A percentile compares a stretch with the other conserved stretches of the same genome.
These are phyloP conservation scores for Leptographium flavum DNA, from an alignment of 2,329 filamentous ascomycete species.

Conservation along the genomic window DNA sequence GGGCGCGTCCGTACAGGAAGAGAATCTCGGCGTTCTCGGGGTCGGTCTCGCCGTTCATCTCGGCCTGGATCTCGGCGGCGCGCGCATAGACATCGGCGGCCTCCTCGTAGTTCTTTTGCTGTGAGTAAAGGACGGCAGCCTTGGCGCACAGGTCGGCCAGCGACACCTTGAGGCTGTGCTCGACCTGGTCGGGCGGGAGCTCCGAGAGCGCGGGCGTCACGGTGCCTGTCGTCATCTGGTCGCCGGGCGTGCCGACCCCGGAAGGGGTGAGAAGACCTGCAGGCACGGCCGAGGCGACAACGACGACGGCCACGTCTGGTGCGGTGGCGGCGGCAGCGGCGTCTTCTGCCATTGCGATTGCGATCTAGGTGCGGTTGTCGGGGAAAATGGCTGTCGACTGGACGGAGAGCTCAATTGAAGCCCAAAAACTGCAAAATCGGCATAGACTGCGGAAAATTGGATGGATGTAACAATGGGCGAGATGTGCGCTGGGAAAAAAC, in stretches of 20 bases:
- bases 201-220: slow-evolving; percentile 17
- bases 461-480: neutral
- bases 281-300: slow-evolving; percentile 7
- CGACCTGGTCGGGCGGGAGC: slow-evolving; percentile 19
- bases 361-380: neutral
- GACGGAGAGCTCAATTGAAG: neutral
- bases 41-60: slow-evolving; percentile 83
- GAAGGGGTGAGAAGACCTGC: slow-evolving; percentile 2
- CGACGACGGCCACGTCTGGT: slow-evolving; percentile 2
- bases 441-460: neutral
- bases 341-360: slow-evolving; percentile 9
- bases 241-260: slow-evolving; percentile 15
- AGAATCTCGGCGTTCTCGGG: slow-evolving; percentile 86
- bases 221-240: slow-evolving; percentile 16
- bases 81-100: slow-evolving; percentile 80
- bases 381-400: neutral
- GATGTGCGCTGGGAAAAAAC: neutral
- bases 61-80: slow-evolving; percentile 78
- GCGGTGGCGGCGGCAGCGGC: neutral
- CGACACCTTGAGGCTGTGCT: slow-evolving; percentile 37
- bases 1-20: slow-evolving; percentile 82
- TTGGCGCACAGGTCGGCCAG: slow-evolving; percentile 67
- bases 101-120: slow-evolving; percentile 67
- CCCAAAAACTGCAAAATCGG: neutral
- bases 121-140: slow-evolving; percentile 71